phyloP scores from a whole-genome alignment of 2,329 filamentous ascomycete species.

The Bipolaris zeicola region DNA sequence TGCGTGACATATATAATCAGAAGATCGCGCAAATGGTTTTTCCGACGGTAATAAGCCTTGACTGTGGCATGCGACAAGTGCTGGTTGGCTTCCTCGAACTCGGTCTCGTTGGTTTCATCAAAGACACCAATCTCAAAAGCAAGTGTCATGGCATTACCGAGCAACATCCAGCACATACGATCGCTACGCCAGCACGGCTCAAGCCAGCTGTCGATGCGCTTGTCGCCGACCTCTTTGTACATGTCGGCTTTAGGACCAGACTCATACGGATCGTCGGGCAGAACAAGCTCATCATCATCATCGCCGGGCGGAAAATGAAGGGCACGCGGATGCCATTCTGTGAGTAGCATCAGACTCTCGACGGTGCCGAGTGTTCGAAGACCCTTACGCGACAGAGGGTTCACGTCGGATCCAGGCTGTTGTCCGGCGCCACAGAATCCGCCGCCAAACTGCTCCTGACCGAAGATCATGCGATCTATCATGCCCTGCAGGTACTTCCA shows the following conservation, averaged over 20 bases:
- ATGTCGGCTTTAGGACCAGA: constrained; percentile 46
- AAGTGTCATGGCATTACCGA: constrained; percentile 87
- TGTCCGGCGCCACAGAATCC: constrained; percentile 79
- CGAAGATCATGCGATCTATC: constrained; percentile 94
- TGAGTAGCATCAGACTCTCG: constrained; percentile 90
- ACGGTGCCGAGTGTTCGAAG: constrained; percentile 90
- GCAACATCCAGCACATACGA: constrained; percentile 96
- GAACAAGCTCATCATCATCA: constrained; percentile 67
- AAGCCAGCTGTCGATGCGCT: constrained; percentile 91
- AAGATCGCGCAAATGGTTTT: constrained; percentile 80
- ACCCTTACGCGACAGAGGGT: constrained; percentile 64
- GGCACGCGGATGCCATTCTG: constrained; percentile 95
- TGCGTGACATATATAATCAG: constrained; percentile 92
- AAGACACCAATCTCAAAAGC: constrained; percentile 96
- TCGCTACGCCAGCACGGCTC: constrained; percentile 92
- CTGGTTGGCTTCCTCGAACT: constrained; percentile 52
- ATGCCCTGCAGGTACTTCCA: constrained; percentile 95
- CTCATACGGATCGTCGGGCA: constrained; percentile 70
- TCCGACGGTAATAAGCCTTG: constrained; percentile 75
- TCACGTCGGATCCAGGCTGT: constrained; percentile 70
- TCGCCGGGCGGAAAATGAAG: constrained; percentile 85
- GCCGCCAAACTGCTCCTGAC: constrained; percentile 92
- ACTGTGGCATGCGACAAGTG: constrained; percentile 62
- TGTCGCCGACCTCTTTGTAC: constrained; percentile 71
- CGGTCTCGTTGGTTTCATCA: constrained; percentile 80